Percentiles rank a stretch among this genome's conserved stretches.
phyloP scores from a whole-genome alignment of 75 land plant genomes.

The Selaginella tamariscina region DNA sequence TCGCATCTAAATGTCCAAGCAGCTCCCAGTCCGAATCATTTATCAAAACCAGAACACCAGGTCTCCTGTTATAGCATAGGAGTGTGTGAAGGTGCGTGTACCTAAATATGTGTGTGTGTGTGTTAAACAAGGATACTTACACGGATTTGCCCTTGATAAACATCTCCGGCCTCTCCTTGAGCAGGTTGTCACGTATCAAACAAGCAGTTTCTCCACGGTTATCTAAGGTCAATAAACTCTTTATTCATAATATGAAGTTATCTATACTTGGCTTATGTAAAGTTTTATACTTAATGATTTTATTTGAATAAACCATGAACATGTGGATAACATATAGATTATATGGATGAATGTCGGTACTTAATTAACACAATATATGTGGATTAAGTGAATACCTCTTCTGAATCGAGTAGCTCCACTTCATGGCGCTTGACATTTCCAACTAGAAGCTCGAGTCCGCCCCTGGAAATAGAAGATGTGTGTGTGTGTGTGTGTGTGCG shows the following conservation, averaged over 20 bases:
- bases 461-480: constrained; percentile 36
- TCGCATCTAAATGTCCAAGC: constrained; percentile 59
- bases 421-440: constrained; percentile 63
- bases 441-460: constrained; percentile 85
- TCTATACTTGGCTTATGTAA: not conserved
- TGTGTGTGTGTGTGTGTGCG: too few relatives aligned
- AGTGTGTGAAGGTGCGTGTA: not conserved
- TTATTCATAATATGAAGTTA: not conserved
- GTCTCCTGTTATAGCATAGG: constrained; percentile 45
- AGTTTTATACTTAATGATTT: not conserved
- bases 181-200: constrained; percentile 60
- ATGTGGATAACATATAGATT: not conserved
- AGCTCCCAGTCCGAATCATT: constrained; percentile 98
- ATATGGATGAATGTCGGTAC: not conserved
- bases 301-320: not conserved
- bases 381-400: not conserved
- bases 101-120: not conserved
- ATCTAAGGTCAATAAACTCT: constrained; percentile 28
- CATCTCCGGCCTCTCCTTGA: constrained; percentile 94
- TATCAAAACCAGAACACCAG: constrained; percentile 80
- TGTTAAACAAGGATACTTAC: constrained; percentile 34
- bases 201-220: constrained; percentile 54
- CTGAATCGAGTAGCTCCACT: constrained; percentile 33
- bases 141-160: constrained; percentile 89
- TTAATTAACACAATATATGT: not conserved